Conservation (phyloP, 371 early-diverging fungal species). For the Apophysomyces sp. region DNA sequence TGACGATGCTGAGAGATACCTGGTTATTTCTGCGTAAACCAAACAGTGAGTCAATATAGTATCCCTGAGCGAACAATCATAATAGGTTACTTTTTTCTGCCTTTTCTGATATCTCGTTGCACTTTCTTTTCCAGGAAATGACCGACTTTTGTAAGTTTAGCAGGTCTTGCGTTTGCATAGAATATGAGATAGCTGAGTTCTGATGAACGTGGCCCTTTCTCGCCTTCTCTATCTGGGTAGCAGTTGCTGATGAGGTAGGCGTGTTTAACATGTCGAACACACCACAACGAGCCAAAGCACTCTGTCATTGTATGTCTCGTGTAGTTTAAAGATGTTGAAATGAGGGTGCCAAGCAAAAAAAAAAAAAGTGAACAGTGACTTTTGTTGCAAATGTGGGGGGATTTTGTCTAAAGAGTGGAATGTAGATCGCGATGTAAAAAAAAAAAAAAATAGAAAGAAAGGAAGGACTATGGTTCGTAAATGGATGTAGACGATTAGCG, state of each 20-base stretch:
- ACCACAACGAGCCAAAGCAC: constrained; percentile 7
- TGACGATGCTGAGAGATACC: constrained; percentile 65
- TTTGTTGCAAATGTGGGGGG: neutral
- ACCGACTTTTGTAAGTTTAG: constrained; percentile 91
- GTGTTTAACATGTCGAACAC: constrained; percentile 72
- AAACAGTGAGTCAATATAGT: neutral
- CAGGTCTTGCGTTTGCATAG: constrained; percentile 87
- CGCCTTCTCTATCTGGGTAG: constrained; percentile 78
- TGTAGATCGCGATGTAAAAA: neutral
- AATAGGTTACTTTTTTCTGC: constrained; percentile 52
- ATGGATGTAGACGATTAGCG: neutral
- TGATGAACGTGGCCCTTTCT: constrained; percentile 73
- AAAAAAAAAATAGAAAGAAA: neutral
- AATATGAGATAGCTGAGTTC: constrained; percentile 87
- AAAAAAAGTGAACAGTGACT: neutral
- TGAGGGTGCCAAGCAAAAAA: neutral
- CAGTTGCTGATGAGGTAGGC: constrained; percentile 86
- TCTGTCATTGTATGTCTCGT: constrained; percentile 1
- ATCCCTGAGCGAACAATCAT: neutral
- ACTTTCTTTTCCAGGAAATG: constrained; percentile 74
- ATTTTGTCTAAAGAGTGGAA: neutral
- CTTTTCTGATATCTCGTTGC: constrained; percentile 62
- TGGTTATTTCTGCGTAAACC: constrained; percentile 29
- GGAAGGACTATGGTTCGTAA: neutral
- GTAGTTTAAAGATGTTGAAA: neutral